These are phyloP conservation scores for Fomitiporia mediterranea DNA, from an alignment of 1,284 basidiomycete species.

Conservation along the genomic window DNA sequence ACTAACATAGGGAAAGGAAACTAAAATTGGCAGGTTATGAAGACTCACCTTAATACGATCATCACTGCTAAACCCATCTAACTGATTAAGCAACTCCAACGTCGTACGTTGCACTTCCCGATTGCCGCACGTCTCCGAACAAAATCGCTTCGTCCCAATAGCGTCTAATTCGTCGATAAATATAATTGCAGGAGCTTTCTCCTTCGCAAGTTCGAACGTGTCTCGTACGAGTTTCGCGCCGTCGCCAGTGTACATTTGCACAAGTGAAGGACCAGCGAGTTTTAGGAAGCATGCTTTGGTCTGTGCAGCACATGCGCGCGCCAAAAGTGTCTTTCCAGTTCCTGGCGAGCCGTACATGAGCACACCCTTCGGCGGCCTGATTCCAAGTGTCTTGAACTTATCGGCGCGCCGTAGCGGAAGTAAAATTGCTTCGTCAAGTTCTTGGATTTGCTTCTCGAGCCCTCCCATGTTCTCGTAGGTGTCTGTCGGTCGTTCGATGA, in stretches of 20 bases:
- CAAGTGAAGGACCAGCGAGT: slow-evolving; percentile 71
- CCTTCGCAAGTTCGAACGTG: slow-evolving; percentile 75
- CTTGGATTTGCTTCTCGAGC: slow-evolving; percentile 78
- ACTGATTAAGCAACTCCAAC: slow-evolving; percentile 76
- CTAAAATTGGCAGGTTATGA: background rate
- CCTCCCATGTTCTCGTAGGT: slow-evolving; percentile 78
- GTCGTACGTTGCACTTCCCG: slow-evolving; percentile 78
- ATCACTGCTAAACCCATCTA: slow-evolving; percentile 81
- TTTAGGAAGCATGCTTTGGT: slow-evolving; percentile 79
- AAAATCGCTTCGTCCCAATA: slow-evolving; percentile 77
- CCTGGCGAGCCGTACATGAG: slow-evolving; percentile 79
- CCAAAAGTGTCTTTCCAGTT: slow-evolving; percentile 77
- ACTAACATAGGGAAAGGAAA: slow-evolving; percentile 13
- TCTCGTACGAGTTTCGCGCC: slow-evolving; percentile 79
- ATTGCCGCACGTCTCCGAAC: slow-evolving; percentile 74
- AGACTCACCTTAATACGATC: slow-evolving; percentile 86
- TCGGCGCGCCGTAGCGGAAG: slow-evolving; percentile 78
- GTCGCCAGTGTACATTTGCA: slow-evolving; percentile 82
- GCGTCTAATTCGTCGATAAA: slow-evolving; percentile 82
- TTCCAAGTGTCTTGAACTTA: slow-evolving; percentile 78
- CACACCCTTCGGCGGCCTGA: slow-evolving; percentile 73
- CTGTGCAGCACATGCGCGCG: slow-evolving; percentile 74
- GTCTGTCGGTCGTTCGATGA: slow-evolving; percentile 75
- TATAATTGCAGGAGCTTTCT: slow-evolving; percentile 75
- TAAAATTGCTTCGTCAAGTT: slow-evolving; percentile 75